phyloP scores from a whole-genome alignment of 305 asterid genomes.

The Solanum hybrid region DNA sequence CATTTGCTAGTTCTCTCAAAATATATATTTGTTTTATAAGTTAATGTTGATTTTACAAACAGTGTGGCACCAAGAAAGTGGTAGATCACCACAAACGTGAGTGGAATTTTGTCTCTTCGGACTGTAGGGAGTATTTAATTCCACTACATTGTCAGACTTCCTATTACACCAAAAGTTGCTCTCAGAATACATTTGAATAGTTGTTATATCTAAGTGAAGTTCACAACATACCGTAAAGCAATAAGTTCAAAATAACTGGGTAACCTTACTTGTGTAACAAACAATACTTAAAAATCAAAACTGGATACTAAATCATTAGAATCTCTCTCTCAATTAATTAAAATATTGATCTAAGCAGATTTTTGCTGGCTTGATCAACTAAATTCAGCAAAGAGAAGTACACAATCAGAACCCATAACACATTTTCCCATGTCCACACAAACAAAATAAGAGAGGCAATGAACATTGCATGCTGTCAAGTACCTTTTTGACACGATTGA shows the following conservation, averaged over 20 bases:
- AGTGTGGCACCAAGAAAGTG: neutral
- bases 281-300: neutral
- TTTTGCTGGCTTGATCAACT: neutral
- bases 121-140: neutral
- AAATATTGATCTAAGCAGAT: neutral
- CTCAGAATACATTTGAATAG: neutral
- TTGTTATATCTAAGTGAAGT: neutral
- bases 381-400: neutral
- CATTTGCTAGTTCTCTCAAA: neutral
- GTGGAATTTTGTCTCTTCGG: neutral
- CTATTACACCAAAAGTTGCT: neutral
- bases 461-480: neutral
- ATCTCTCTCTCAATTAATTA: neutral
- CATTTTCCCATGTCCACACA: neutral
- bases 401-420: neutral
- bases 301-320: neutral
- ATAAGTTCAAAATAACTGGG: neutral
- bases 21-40: neutral
- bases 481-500: conserved; percentile 61
- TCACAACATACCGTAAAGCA: neutral
- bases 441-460: neutral
- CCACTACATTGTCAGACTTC: neutral
- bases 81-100: neutral
- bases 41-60: neutral
- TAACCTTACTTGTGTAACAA: neutral